phyloP scores from a whole-genome alignment of 2,329 filamentous ascomycete genomes.

The Diaporthe citrichinensis region DNA sequence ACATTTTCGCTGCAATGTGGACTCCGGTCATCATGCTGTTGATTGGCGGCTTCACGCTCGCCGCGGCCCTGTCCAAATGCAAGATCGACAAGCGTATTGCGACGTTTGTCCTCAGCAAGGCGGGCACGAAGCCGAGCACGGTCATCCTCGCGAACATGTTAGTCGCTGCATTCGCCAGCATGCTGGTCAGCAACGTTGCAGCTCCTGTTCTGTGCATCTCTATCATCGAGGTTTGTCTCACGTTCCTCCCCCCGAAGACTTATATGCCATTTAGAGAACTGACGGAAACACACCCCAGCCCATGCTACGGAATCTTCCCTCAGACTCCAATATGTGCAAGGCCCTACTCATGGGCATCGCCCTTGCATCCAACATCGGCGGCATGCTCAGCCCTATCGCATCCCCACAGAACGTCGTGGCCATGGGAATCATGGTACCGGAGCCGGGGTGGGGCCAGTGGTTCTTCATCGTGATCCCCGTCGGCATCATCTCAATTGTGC shows the following conservation, averaged over 20 bases:
- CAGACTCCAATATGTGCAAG: conserved; percentile 93
- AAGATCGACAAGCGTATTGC: conserved; percentile 98
- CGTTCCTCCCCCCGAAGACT: conserved; percentile 19
- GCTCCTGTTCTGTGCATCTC: conserved; percentile 97
- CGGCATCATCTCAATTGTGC: conserved; percentile 86
- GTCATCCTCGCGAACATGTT: conserved; percentile 99
- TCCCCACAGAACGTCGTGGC: conserved; percentile 98
- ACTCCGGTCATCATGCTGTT: conserved; percentile 99
- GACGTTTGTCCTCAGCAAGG: conserved; percentile 95
- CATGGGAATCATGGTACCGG: conserved; percentile 92
- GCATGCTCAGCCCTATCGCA: conserved; percentile 96
- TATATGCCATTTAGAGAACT: background rate
- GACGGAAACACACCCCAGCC: conserved; percentile 66
- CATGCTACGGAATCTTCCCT: conserved; percentile 91
- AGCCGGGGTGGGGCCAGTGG: conserved; percentile 95
- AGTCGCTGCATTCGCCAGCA: conserved; percentile 95
- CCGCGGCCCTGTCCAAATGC: conserved; percentile 95
- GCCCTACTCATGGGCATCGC: conserved; percentile 96
- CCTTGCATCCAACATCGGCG: conserved; percentile 93
- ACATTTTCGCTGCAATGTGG: conserved; percentile 97
- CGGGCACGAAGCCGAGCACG: conserved; percentile 88
- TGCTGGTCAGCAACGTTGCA: conserved; percentile 99
- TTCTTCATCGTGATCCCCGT: conserved; percentile 97
- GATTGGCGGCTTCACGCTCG: conserved; percentile 95
- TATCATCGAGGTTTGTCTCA: conserved; percentile 83